phyloP scores from a whole-genome alignment of 202 grass and related monocot species.

The Elaeis oleifera region DNA sequence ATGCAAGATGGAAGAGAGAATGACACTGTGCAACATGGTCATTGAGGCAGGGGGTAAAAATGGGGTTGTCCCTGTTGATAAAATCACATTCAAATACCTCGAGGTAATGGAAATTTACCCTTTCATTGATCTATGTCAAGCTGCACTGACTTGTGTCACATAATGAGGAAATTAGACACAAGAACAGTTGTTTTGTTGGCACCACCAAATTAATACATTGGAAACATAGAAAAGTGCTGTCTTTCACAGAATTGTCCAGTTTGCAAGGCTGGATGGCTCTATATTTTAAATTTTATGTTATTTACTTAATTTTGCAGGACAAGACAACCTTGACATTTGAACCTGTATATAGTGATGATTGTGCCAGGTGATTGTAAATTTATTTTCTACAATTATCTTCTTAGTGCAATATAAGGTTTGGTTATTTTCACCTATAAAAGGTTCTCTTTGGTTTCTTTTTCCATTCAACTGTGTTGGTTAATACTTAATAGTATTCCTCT shows the following conservation, averaged over 20 bases:
- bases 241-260: no score
- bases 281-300: neutral
- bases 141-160: neutral
- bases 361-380: slow-evolving; percentile 58
- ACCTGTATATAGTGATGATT: slow-evolving; percentile 72
- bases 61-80: slow-evolving; percentile 75
- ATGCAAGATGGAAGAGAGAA: slow-evolving; percentile 94
- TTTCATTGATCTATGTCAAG: slow-evolving; percentile 6
- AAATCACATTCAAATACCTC: slow-evolving; percentile 91
- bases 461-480: no score
- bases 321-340: slow-evolving; percentile 63
- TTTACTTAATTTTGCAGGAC: slow-evolving; percentile 32
- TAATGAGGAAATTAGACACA: no score
- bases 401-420: neutral
- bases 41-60: slow-evolving; percentile 95
- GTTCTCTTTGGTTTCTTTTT: no score
- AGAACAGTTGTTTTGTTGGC: neutral
- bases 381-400: neutral
- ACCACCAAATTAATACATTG: no score
- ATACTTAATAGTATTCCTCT: no score
- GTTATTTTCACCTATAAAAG: no score
- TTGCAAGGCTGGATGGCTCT: no score
- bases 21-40: slow-evolving; percentile 98
- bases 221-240: no score
- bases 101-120: slow-evolving; percentile 40